phyloP scores from a whole-genome alignment of 176 grass and related monocot genomes.

The Aegilops longissima region DNA sequence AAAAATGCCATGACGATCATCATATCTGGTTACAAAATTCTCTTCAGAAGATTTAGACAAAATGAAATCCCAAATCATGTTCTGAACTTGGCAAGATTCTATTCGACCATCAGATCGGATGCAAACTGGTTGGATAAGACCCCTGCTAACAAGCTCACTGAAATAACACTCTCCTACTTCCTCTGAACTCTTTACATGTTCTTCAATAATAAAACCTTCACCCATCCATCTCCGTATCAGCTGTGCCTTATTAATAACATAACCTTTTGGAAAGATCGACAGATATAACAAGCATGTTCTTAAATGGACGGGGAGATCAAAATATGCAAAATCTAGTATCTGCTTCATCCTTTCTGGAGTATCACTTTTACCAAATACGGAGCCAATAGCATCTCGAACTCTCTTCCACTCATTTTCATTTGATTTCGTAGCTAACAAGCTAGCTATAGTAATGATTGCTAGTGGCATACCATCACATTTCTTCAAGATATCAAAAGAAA shows the following conservation, averaged over 20 bases:
- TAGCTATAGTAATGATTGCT: not conserved
- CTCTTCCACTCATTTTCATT: not conserved
- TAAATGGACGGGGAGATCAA: not conserved
- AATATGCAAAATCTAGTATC: slow-evolving; percentile 6
- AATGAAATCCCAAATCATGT: not conserved
- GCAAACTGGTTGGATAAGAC: not conserved
- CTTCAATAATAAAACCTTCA: not conserved
- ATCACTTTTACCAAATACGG: not conserved
- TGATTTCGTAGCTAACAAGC: not conserved
- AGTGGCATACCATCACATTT: not conserved
- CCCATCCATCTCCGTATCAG: slow-evolving; percentile 21
- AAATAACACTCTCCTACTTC: slow-evolving; percentile 13
- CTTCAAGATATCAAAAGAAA: not conserved
- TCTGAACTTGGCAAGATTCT: not conserved
- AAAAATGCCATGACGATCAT: not conserved
- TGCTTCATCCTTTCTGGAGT: not conserved
- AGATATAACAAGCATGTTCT: slow-evolving; percentile 15
- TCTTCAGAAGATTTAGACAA: not conserved
- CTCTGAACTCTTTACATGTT: not conserved
- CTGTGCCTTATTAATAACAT: not conserved
- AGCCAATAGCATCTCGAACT: not conserved
- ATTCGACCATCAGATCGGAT: not conserved
- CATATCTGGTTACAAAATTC: slow-evolving; percentile 17
- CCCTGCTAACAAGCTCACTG: slow-evolving; percentile 6
- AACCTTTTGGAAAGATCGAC: not conserved